These are phyloP conservation scores for Xylariaceae sp. DNA, from an alignment of 2,329 filamentous ascomycete species.

Conservation along the genomic window DNA sequence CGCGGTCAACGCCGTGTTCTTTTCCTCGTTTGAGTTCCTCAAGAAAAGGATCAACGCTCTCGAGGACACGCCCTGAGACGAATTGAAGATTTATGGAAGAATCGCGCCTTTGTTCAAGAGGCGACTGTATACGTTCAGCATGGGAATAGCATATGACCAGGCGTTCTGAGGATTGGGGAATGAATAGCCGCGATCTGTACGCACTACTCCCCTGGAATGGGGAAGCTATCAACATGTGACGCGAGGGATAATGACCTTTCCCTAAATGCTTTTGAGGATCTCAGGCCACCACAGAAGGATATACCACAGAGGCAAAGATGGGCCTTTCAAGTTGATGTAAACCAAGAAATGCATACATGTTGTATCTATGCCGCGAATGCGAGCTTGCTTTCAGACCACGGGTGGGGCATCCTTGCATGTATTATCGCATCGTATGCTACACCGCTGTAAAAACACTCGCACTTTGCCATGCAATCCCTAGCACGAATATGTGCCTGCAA, in stretches of 20 bases:
- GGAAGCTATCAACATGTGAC: conserved; percentile 6
- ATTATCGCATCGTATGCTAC: conserved; percentile 17
- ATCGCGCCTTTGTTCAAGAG: conserved; percentile 7
- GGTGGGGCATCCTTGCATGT: background rate
- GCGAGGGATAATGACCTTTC: conserved; percentile 16
- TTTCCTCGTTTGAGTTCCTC: conserved; percentile 84
- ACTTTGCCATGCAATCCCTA: conserved; percentile 10
- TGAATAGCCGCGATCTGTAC: conserved; percentile 11
- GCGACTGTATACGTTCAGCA: conserved; percentile 31
- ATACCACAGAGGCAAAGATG: conserved; percentile 12
- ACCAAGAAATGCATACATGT: conserved; percentile 35
- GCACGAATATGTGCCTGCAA: conserved; percentile 18
- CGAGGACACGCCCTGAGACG: conserved; percentile 49
- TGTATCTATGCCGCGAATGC: conserved; percentile 31
- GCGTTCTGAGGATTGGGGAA: conserved; percentile 28
- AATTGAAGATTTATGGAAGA: conserved; percentile 7
- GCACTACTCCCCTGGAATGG: conserved; percentile 22
- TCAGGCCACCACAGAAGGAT: conserved; percentile 7
- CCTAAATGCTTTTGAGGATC: conserved; percentile 13
- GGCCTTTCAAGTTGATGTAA: conserved; percentile 31
- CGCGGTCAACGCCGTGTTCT: conserved; percentile 87
- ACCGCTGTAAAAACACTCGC: conserved; percentile 17
- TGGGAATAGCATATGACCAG: conserved; percentile 31
- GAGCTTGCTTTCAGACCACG: conserved; percentile 26
- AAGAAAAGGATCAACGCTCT: conserved; percentile 71